These are phyloP conservation scores for Solanum sejunctum DNA, from an alignment of 257 asterid species.

Conservation along the genomic window DNA sequence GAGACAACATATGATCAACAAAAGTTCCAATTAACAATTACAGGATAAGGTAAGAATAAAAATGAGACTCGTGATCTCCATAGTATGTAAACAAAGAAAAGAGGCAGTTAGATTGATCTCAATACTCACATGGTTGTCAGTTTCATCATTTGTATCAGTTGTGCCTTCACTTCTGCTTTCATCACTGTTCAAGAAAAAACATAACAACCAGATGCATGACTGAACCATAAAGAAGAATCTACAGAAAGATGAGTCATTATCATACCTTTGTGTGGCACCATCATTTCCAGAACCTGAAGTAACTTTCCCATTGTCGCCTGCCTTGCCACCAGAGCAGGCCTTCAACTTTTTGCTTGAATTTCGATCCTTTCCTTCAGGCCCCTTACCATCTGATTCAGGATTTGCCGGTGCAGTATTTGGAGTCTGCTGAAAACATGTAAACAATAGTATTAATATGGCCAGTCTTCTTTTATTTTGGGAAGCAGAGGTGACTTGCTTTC, in stretches of 20 bases:
- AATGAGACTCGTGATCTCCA: neutral
- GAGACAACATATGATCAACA: neutral
- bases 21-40: neutral
- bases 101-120: neutral
- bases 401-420: constrained; percentile 37
- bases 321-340: constrained; percentile 40
- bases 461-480: neutral
- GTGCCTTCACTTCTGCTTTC: constrained; percentile 87
- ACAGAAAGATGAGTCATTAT: neutral
- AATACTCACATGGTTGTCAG: constrained; percentile 46
- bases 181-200: constrained; percentile 45
- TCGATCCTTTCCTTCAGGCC: constrained; percentile 50
- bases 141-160: constrained; percentile 74
- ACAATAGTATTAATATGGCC: neutral
- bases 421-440: constrained; percentile 12
- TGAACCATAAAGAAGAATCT: neutral
- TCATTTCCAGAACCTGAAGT: constrained; percentile 87
- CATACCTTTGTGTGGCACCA: constrained; percentile 72
- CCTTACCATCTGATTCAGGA: constrained; percentile 50
- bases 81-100: neutral
- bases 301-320: constrained; percentile 48
- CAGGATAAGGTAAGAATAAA: neutral
- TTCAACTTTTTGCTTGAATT: constrained; percentile 42
- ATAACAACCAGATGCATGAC: constrained; percentile 7
- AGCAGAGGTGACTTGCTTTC: neutral